A percentile compares a stretch with the other conserved stretches of the same genome.
Evolutionary conservation across 805 yeast species (phyloP).

Genomic region (Ogataea angusta): DNA sequence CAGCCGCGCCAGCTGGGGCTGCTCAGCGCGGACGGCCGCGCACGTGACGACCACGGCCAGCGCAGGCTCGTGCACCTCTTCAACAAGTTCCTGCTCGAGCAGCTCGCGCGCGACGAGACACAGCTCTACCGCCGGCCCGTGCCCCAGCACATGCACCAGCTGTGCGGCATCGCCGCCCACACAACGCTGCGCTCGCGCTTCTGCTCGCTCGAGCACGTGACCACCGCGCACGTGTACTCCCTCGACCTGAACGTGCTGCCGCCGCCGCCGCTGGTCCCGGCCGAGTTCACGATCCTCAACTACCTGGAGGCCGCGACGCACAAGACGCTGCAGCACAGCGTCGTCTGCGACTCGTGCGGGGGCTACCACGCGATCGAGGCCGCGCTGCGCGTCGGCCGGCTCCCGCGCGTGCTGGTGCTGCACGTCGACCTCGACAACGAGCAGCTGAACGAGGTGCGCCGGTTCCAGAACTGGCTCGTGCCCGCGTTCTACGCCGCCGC

Average conservation of each 20-base stretch:
- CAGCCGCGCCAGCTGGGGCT: conserved; percentile 54
- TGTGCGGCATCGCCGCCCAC: conserved; percentile 43
- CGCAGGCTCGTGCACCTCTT: conserved; percentile 49
- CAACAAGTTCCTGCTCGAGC: conserved; percentile 55
- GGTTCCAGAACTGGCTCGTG: conserved; percentile 55
- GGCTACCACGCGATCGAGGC: conserved; percentile 54
- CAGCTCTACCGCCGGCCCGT: conserved; percentile 24
- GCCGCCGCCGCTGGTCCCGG: conserved; percentile 32
- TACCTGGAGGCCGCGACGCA: conserved; percentile 63
- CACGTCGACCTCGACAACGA: conserved; percentile 54
- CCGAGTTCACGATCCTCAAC: conserved; percentile 43
- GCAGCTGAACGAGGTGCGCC: conserved; percentile 51
- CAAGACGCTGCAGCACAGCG: conserved; percentile 45
- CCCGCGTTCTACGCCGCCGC: conserved; percentile 49
- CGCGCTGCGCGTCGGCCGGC: conserved; percentile 44
- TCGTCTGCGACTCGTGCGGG: conserved; percentile 51
- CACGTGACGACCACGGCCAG: conserved; percentile 42
- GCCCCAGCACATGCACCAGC: conserved; percentile 23
- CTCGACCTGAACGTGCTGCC: conserved; percentile 40
- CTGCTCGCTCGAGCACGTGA: conserved; percentile 38
- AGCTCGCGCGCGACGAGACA: conserved; percentile 48
- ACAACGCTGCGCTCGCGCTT: conserved; percentile 39
- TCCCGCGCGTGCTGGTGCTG: conserved; percentile 64
- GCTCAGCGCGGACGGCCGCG: conserved; percentile 46
- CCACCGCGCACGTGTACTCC: conserved; percentile 35